phyloP scores from a whole-genome alignment of 176 grass and related monocot species.

The Otatea glauca region DNA sequence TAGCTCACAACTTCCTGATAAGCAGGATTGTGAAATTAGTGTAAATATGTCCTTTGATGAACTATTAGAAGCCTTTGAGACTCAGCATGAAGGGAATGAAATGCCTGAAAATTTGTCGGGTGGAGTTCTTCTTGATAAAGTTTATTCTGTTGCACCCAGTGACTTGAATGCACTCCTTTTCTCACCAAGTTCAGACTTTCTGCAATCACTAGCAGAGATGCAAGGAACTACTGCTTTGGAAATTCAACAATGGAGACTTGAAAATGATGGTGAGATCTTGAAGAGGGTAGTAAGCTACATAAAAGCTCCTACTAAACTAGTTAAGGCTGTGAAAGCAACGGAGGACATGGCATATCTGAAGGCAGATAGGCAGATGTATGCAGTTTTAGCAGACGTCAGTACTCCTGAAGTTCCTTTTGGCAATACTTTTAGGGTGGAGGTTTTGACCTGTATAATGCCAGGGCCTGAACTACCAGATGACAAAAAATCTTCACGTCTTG shows the following conservation, averaged over 20 bases:
- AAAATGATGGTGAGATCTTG: slow-evolving; percentile 67
- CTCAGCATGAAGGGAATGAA: slow-evolving; percentile 59
- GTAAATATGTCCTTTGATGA: slow-evolving; percentile 72
- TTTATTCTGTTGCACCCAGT: slow-evolving; percentile 65
- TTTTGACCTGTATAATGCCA: slow-evolving; percentile 75
- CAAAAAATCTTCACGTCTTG: slow-evolving; percentile 62
- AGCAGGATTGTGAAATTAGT: slow-evolving; percentile 41
- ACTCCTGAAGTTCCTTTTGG: slow-evolving; percentile 91
- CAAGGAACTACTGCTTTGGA: slow-evolving; percentile 80
- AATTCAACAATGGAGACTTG: slow-evolving; percentile 69
- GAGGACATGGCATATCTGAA: slow-evolving; percentile 82
- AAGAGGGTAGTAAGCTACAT: slow-evolving; percentile 84
- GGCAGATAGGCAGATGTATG: slow-evolving; percentile 70
- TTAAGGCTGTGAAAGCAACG: slow-evolving; percentile 89
- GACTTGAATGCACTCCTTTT: slow-evolving; percentile 79
- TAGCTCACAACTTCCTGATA: slow-evolving; percentile 38
- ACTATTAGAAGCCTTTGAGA: slow-evolving; percentile 69
- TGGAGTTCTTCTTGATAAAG: slow-evolving; percentile 79
- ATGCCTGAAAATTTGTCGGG: slow-evolving; percentile 71
- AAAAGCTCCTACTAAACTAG: slow-evolving; percentile 80
- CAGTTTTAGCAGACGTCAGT: slow-evolving; percentile 61
- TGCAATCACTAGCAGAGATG: slow-evolving; percentile 74
- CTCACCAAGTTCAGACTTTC: slow-evolving; percentile 78
- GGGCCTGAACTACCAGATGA: slow-evolving; percentile 68
- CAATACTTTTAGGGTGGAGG: slow-evolving; percentile 72